Base-by-base conservation (phyloP, 2,329 filamentous ascomycete species). In the Hypoxylon sp. region DNA sequence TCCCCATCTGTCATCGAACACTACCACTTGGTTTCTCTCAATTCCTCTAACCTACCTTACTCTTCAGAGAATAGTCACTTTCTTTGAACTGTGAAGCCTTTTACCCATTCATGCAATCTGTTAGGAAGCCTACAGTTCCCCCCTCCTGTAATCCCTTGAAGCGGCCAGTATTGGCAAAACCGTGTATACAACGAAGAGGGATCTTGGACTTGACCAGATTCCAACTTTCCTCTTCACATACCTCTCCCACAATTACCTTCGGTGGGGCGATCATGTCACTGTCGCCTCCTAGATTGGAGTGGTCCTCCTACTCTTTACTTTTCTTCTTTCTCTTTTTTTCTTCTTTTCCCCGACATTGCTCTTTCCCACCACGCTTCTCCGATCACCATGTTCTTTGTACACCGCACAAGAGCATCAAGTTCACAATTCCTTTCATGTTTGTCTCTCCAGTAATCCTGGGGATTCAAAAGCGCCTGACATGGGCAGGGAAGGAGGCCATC, bases 381-480 rank as follows among this genome's bases (percentile, higher is more conserved):
- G 3, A 44, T 44, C 39, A 44, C n/a, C 22, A 44, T 42, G 2
- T 31, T 6, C 6, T 9, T 9, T 42, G 22, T n/a, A 8, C 39
- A 22, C 11, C 6, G 13, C 39, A 10, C 8, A n/a, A 19, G 17
- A 44, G 17, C 39, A 22, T 22, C 39, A 22, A 19, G 19, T 11
- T 58, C 1, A 71, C 82, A 3, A 80, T 77, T n/a, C 78, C 81
- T 0, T 90, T 90, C 64, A 73, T 78, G 1, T 78, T 83, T 5
- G 84, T 87, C 0, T 86, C 85, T 0, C 62, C 77, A 1, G 78
- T 82, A 0, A 81, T 92, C 1, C 80, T 85, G 5, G 79, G 82
- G 48, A 83, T 84, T 0, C 81, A 89, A 0, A 81, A 83, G 5
- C 82, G 86, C 3, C 72, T 91, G 50, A 85, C 84, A 26, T 90